These are phyloP conservation scores for Pouteria glomerata DNA, from an alignment of 148 eudicot genomes.

Conservation along the genomic window DNA sequence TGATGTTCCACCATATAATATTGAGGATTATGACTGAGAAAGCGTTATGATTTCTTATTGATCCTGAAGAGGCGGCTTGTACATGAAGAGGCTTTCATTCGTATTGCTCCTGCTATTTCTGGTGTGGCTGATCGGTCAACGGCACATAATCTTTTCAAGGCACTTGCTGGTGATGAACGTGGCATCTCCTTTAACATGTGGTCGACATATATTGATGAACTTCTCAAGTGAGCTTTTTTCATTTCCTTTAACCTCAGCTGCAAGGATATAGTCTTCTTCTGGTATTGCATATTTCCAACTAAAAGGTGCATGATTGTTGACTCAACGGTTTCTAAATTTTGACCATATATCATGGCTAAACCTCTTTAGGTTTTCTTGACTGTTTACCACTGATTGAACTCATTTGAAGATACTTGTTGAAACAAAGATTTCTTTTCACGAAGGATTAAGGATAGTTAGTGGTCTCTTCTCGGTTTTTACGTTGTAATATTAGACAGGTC, in stretches of 20 bases:
- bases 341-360: neutral
- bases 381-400: neutral
- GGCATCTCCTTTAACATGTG: constrained; percentile 67
- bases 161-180: constrained; percentile 67
- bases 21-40: neutral
- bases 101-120: constrained; percentile 82
- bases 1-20: neutral
- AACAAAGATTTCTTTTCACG: neutral
- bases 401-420: neutral
- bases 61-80: constrained; percentile 53
- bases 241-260: constrained; percentile 10
- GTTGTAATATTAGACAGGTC: neutral
- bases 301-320: neutral
- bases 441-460: neutral
- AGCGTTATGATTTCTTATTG: constrained; percentile 16
- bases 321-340: neutral
- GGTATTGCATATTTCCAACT: neutral
- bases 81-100: constrained; percentile 77
- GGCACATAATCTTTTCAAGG: constrained; percentile 78
- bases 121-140: constrained; percentile 87
- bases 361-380: neutral
- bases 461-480: neutral
- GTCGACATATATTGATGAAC: constrained; percentile 69
- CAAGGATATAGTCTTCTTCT: neutral
- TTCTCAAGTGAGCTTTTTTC: constrained; percentile 61